Conservation (phyloP, 116 monocot species). For the Trichopus zeylanicus region DNA sequence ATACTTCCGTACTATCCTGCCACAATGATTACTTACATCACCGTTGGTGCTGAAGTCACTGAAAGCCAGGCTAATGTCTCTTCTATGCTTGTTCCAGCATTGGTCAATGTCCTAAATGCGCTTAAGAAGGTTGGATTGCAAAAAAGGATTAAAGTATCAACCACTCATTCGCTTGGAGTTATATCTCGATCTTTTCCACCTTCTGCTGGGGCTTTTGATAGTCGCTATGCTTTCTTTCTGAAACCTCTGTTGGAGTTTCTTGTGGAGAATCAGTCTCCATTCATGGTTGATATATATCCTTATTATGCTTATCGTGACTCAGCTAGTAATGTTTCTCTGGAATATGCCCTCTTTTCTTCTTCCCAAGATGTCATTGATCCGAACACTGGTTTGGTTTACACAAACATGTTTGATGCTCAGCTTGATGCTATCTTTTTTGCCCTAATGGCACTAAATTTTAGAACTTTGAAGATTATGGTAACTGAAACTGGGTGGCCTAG, state of each 20-base stretch:
- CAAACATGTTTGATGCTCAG: constrained; percentile 93
- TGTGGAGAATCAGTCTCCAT: constrained; percentile 71
- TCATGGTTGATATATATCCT: constrained; percentile 91
- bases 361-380: constrained; percentile 80
- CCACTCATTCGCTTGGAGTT: constrained; percentile 74
- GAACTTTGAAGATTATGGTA: constrained; percentile 82
- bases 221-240: constrained; percentile 68
- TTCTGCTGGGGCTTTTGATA: constrained; percentile 88
- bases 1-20: constrained; percentile 81
- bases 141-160: constrained; percentile 73
- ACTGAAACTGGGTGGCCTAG: constrained; percentile 93
- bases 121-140: constrained; percentile 73
- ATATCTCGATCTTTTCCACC: constrained; percentile 81
- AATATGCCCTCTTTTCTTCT: constrained; percentile 61
- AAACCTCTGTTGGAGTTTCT: constrained; percentile 93
- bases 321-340: constrained; percentile 54
- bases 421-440: constrained; percentile 78
- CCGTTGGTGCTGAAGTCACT: constrained; percentile 75
- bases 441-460: constrained; percentile 69
- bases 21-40: constrained; percentile 74
- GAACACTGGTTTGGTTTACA: constrained; percentile 88
- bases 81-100: constrained; percentile 69
- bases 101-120: constrained; percentile 65
- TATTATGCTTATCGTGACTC: constrained; percentile 92
- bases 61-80: constrained; percentile 64